Evolutionary conservation across 768 basidiomycete genomes (phyloP), one percentile per base, ranked within the genome.

Genomic region (Lentinula raphanica): DNA sequence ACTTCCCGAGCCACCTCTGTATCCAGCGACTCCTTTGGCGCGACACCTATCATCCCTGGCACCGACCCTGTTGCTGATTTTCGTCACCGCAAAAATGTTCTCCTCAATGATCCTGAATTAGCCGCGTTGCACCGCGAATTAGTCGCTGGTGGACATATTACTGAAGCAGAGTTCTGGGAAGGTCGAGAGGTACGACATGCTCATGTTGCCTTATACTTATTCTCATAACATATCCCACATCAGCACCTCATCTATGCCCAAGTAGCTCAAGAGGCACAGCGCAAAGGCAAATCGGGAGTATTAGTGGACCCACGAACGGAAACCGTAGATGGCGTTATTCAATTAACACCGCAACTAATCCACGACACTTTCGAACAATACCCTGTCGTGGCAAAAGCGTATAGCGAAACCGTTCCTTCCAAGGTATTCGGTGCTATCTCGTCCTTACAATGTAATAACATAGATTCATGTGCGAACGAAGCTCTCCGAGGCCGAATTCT

Each of bases 331-430:
- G 83, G 84, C 23, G 92, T 91, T 17, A 92, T 94, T 62, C 83
- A 88, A 61, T 88, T 96, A 49, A 95, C 94, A 2, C 90, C 90
- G 15, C 92, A 94, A 71, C 80, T 98, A 45, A 90, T 96, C 32
- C 86, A 92, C 65, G 96, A 98, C 66, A 94, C 98, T 49, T 99
- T 99, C 65, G 94, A 98, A 62, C 95, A 97, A 74, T 98, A 94
- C 68, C 95, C 97, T 2, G 89, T 97, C 31, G 93, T 98, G 12
- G 87, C 89, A 39, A 90, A 85, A 70, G 96, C 94, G 0, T 96
- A 97, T 66, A 87, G 76, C 59, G 94, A 96, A 67, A 94, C 95
- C 63, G 95, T 98, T 1, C 94, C 96, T 2, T 81, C 73, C 62
- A 89, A 90, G 79, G 94, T 88, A 75, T 49, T 35, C 55, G 31